A percentile compares a stretch with the other conserved stretches of the same genome.
These are phyloP conservation scores for Lepidium campestre DNA, from an alignment of 441 rosid species.

Conservation along the genomic window DNA sequence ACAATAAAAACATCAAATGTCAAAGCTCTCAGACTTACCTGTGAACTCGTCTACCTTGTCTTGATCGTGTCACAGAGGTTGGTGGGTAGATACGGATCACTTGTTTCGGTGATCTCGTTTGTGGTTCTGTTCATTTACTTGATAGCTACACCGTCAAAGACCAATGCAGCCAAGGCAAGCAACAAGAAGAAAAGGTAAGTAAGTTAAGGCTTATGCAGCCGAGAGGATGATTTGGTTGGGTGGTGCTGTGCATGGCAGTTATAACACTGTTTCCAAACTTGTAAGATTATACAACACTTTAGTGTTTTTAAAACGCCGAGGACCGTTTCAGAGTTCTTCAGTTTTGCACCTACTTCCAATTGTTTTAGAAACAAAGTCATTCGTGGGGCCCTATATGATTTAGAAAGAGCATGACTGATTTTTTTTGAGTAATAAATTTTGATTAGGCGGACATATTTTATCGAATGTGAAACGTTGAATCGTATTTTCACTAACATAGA, in stretches of 20 bases:
- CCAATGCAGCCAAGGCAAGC: conserved; percentile 40
- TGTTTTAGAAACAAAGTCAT: neutral
- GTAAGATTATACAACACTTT: neutral
- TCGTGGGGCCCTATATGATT: neutral
- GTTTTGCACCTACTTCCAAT: neutral
- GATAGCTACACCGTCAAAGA: conserved; percentile 36
- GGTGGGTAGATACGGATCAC: conserved; percentile 62
- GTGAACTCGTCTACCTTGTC: neutral
- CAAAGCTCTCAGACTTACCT: neutral
- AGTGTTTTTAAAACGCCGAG: neutral
- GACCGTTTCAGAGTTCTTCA: neutral
- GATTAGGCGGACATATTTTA: too few species aligned
- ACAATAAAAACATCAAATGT: neutral
- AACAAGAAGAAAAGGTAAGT: conserved; percentile 62
- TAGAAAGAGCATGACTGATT: neutral
- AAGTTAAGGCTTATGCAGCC: neutral
- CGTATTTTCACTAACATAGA: too few species aligned
- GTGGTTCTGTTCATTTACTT: conserved; percentile 56
- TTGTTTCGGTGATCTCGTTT: conserved; percentile 56
- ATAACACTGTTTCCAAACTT: neutral
- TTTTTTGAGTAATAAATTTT: too few species aligned
- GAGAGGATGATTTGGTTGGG: neutral
- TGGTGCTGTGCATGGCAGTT: neutral
- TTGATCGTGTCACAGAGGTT: conserved; percentile 1
- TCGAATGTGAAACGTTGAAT: too few species aligned